Base-by-base conservation (phyloP, 805 yeast genomes). In the Gaillardinia entomophila region DNA sequence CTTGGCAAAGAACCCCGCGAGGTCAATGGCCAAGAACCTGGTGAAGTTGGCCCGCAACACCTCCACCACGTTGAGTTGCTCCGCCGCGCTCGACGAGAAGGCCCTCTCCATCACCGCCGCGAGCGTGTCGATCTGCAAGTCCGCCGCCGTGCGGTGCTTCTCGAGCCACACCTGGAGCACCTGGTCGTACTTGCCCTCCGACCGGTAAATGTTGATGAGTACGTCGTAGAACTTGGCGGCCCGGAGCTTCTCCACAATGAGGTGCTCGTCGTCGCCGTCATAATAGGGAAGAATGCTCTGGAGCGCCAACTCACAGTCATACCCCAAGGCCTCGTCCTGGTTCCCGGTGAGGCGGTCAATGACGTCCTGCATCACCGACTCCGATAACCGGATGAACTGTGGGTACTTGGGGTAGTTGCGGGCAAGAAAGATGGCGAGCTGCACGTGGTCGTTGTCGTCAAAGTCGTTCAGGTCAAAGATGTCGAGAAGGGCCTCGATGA, bases 361-460 rank as follows among this genome's bases (percentile, higher is more conserved):
- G 0, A 82, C 58, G 3, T 55, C 50, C 4, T 71, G 69, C 26
- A 83, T 50, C 2, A 66, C 57, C 1, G 75, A 62, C 34, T 80
- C 92, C 1, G 88, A 73, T 1, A 92, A 53, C 27, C 86, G 67
- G 8, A 90, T 68, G 40, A 85, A 89, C 55, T 90, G 98, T 10
- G 75, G 67, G 53, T 83, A 90, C 50, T 90, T 92, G 2, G 96
- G 82, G 40, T 80, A 77, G 49, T 84, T 89, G 36, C 90, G 58
- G 0, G 90, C 84, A 22, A 90, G 55, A 48, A 90, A 92, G 3
- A 86, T 73, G 2, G 85, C 69, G 31, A 85, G 53, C 4, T 56
- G 48, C 27, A 65, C 54, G 11, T 44, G 37, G 22, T 58, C 65
- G 4, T 18, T 31, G 4, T 45, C 45, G 4, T 37, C 20, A 31